Base-by-base conservation (phyloP, 192 early-diverging fungal genomes). In the Backusella westeae region DNA sequence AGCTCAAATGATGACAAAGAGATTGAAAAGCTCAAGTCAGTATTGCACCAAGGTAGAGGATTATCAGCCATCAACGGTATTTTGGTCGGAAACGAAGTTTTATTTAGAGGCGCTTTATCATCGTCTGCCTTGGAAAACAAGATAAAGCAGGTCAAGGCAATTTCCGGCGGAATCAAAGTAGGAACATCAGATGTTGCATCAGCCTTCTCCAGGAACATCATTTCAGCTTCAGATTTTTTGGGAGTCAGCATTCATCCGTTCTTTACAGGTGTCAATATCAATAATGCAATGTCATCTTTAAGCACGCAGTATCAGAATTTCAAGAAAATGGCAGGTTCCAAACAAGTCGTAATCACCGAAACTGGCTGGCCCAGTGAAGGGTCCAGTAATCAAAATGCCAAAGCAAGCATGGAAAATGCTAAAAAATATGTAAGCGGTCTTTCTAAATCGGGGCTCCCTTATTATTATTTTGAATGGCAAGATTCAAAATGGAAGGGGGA, bases 281-380 rank as follows among this genome's bases (percentile, higher is more conserved):
- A 82, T 3, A 73, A 77, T 5, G 88, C 88, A 38, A 80, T 79
- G 49, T 65, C 59, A 76, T 86, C 80, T 69, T 63, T 87, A 46
- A 85, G 80, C 23, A 39, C 73, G 46, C 88, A 89, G 72, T 85
- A 81, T 46, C 83, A 88, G 15, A 69, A 81, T 42, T 72, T 91
- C 56, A 79, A 87, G 75, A 78, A 77, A 21, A 67, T 85, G n/a
- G 81, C 86, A 4, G 67, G 70, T 53, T 36, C 29, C 26, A 89
- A 89, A 67, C 69, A 75, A 36, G 82, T 91, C 3, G 82, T 87
- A 42, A 76, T 89, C 44, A 84, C 85, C 75, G 89, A 91, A 81
- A 89, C 88, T 69, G 89, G 89, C 74, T 91, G 89, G 89, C 89
- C 89, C 66, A 82, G 82, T 67, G 82, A 73, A 3, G 90, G 90